These are phyloP conservation scores for Lactarius tabidus DNA, from an alignment of 768 basidiomycete species.

Conservation along the genomic window DNA sequence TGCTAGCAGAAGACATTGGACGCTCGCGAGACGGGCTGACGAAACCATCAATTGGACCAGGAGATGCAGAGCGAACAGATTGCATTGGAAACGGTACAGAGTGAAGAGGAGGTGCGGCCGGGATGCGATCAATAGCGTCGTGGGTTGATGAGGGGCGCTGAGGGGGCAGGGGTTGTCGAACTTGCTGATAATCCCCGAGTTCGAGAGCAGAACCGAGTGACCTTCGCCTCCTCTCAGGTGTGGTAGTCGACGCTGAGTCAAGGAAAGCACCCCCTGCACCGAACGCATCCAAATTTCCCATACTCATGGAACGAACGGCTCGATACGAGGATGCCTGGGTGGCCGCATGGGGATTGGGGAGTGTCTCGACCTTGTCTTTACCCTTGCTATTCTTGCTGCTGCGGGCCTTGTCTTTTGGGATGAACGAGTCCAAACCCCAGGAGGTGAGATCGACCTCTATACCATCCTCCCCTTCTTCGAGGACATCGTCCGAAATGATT, in stretches of 20 bases:
- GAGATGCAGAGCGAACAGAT: slow-evolving; percentile 34
- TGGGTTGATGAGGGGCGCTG: slow-evolving; percentile 53
- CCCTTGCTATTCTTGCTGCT: slow-evolving; percentile 35
- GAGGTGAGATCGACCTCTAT: slow-evolving; percentile 77
- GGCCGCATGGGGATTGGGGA: slow-evolving; percentile 46
- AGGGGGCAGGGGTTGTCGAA: slow-evolving; percentile 36
- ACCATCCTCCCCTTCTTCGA: slow-evolving; percentile 49
- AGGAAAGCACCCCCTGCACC: slow-evolving; percentile 46
- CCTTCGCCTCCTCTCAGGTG: slow-evolving; percentile 44
- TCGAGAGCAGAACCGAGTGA: slow-evolving; percentile 59
- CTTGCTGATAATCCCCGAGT: slow-evolving; percentile 43
- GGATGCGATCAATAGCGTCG: slow-evolving; percentile 42
- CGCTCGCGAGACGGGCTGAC: slow-evolving; percentile 36
- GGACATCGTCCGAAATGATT: slow-evolving; percentile 47
- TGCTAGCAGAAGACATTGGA: slow-evolving; percentile 48
- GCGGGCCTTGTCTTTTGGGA: slow-evolving; percentile 59
- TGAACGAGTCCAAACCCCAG: slow-evolving; percentile 79
- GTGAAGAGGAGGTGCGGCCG: slow-evolving; percentile 39
- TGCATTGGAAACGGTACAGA: slow-evolving; percentile 58
- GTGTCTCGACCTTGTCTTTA: slow-evolving; percentile 36
- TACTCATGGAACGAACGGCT: slow-evolving; percentile 55
- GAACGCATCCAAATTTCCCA: slow-evolving; percentile 56
- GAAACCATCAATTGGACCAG: slow-evolving; percentile 33
- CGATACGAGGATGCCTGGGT: slow-evolving; percentile 19
- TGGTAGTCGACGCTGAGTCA: slow-evolving; percentile 35